Base-by-base conservation (phyloP, 306 rosid species). In the Spatholobus suberectus region DNA sequence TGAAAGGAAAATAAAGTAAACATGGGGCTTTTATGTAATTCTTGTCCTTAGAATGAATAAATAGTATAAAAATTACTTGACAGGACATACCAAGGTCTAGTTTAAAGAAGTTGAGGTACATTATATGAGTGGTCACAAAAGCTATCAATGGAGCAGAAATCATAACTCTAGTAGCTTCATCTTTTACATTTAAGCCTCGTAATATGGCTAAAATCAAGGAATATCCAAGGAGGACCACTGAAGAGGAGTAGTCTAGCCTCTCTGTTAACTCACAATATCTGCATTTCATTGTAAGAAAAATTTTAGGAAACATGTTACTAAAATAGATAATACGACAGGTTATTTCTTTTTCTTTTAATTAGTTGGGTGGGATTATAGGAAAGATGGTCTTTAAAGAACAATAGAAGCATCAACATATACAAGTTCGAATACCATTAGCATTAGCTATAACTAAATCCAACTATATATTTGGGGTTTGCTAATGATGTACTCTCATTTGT, bases 161-260 rank as follows among this genome's bases (percentile, higher is more conserved):
- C 97, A 92, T 92, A 59, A 91, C 92, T 90, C 96, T 87, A 69
- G 86, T 73, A 66, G 97, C 98, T 77, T 92, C 96, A 59, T 84
- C 69, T 86, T 86, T 92, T 75, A 92, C 70, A 49, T 87, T 81
- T 57, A 88, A 91, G 86, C 91, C 77, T 70, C 97, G 79, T 67
- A 92, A 80, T 54, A 92, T 80, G 47, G 93, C 84, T 70, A 92
- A 65, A 85, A 91, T 87, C 70, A 92, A 88, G 6, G 98, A 94
- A 83, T 87, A 91, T 75, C 98, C 98, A 63, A 94, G 87, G 20
- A 92, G 61, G 74, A 87, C 95, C 85, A 92, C 96, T 3, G 89
- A 88, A 74, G 91, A 90, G 29, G 93, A 91, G 87, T 89, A 85
- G 87, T 92, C 87, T 21, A 94, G 81, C 71, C 80, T 90, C 84